These are phyloP conservation scores for Phaffia rhodozyma DNA, from an alignment of 1,284 basidiomycete genomes.

Conservation along the genomic window DNA sequence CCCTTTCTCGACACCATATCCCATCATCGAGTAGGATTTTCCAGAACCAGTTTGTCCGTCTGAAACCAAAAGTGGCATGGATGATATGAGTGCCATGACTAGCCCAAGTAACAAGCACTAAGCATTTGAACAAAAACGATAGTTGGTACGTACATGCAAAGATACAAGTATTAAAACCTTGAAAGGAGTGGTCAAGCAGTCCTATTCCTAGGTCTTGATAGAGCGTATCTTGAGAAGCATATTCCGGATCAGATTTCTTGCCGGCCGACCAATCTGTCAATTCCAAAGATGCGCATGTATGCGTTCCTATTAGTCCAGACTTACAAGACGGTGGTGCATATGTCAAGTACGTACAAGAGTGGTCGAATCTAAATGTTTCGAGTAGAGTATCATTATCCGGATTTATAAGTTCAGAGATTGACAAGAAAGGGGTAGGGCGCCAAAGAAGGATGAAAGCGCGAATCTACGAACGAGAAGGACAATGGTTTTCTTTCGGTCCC, in stretches of 20 bases:
- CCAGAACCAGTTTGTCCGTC: conserved; percentile 25
- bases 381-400: not conserved
- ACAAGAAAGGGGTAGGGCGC: not conserved
- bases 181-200: conserved; percentile 84
- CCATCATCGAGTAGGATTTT: conserved; percentile 72
- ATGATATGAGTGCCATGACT: conserved; percentile 10
- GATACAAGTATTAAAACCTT: conserved; percentile 96
- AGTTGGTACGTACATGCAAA: conserved; percentile 67
- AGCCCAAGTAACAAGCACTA: too few relatives aligned
- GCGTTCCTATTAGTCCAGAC: not conserved
- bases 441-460: not conserved
- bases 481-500: conserved; percentile 78
- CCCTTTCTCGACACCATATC: conserved; percentile 92
- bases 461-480: conserved; percentile 60
- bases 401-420: not conserved
- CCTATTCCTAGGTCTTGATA: conserved; percentile 93
- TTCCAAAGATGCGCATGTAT: conserved; percentile 59
- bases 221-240: conserved; percentile 85
- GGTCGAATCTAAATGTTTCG: not conserved
- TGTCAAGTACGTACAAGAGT: conserved; percentile 7
- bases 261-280: conserved; percentile 69
- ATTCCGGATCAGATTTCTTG: conserved; percentile 67
- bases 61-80: not conserved
- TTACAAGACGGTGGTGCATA: too few relatives aligned
- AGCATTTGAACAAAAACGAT: not conserved